Evolutionary conservation across 495 filamentous ascomycete genomes (phyloP).

Genomic region (Podospora sp.): DNA sequence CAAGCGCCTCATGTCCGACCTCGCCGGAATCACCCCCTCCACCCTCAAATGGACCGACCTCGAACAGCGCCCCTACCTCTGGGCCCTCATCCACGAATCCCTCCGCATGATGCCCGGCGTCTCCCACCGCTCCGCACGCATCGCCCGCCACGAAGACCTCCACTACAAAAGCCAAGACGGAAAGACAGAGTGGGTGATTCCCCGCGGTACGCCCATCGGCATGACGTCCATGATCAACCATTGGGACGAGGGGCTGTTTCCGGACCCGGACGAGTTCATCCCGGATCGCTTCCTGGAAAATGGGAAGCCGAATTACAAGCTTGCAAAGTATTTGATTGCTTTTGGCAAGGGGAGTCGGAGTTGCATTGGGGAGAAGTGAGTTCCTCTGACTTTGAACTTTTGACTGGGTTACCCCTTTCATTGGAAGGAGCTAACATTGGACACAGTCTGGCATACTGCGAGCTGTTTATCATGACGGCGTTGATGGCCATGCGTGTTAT

Average conservation of each 20-base stretch:
- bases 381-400: too few species aligned
- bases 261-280: constrained; percentile 48
- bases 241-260: constrained; percentile 50
- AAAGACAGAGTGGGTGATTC: constrained; percentile 38
- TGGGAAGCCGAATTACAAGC: constrained; percentile 29
- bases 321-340: constrained; percentile 50
- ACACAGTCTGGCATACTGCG: constrained; percentile 36
- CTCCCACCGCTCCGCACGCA: constrained; percentile 32
- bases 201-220: constrained; percentile 47
- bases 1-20: constrained; percentile 33
- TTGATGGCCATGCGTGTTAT: constrained; percentile 31
- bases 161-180: constrained; percentile 32
- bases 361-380: constrained; percentile 56
- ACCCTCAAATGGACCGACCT: constrained; percentile 32
- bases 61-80: constrained; percentile 52
- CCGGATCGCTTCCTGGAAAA: constrained; percentile 55
- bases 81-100: constrained; percentile 46
- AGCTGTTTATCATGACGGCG: constrained; percentile 35
- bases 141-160: constrained; percentile 35
- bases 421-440: neutral
- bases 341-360: constrained; percentile 53
- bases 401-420: too few species aligned
- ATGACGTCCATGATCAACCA: constrained; percentile 53
- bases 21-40: constrained; percentile 28
- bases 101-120: constrained; percentile 48